Percentiles rank a stretch among this genome's conserved stretches.
Evolutionary conservation across 1,139 yeast species (phyloP).

Genomic region (Suhomyces choctaworum): DNA sequence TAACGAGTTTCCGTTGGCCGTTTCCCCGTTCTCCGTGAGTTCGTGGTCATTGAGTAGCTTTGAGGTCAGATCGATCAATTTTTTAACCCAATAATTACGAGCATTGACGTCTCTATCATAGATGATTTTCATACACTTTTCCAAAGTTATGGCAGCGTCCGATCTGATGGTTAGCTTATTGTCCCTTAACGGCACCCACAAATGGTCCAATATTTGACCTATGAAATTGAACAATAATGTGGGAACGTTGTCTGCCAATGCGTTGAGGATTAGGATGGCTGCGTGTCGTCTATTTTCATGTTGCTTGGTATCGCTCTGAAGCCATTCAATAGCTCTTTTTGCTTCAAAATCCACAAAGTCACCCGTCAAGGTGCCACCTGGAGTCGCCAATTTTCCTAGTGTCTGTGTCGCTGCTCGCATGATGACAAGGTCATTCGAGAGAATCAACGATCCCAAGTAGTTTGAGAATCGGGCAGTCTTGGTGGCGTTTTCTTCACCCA

Average conservation of each 20-base stretch:
- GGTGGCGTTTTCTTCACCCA: slow-evolving; percentile 75
- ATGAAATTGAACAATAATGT: slow-evolving; percentile 78
- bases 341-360: slow-evolving; percentile 94
- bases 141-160: slow-evolving; percentile 83
- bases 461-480: slow-evolving; percentile 90
- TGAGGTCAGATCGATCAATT: slow-evolving; percentile 63
- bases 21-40: slow-evolving; percentile 9
- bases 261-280: slow-evolving; percentile 78
- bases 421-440: slow-evolving; percentile 79
- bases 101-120: slow-evolving; percentile 75
- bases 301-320: slow-evolving; percentile 75
- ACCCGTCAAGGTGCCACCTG: slow-evolving; percentile 86
- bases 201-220: slow-evolving; percentile 73
- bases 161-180: slow-evolving; percentile 69
- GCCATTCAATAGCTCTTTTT: slow-evolving; percentile 86
- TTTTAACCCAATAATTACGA: slow-evolving; percentile 71
- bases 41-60: slow-evolving; percentile 33
- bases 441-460: slow-evolving; percentile 76
- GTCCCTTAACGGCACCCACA: slow-evolving; percentile 88
- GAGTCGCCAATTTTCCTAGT: slow-evolving; percentile 82
- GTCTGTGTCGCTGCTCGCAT: slow-evolving; percentile 87
- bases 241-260: slow-evolving; percentile 87
- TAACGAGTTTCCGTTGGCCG: slow-evolving; percentile 17
- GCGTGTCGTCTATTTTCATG: slow-evolving; percentile 84
- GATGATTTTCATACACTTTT: slow-evolving; percentile 74